Evolutionary conservation across 495 filamentous ascomycete species (phyloP), one percentile per base, ranked within the genome.

Genomic region (Penicillium fimorum): DNA sequence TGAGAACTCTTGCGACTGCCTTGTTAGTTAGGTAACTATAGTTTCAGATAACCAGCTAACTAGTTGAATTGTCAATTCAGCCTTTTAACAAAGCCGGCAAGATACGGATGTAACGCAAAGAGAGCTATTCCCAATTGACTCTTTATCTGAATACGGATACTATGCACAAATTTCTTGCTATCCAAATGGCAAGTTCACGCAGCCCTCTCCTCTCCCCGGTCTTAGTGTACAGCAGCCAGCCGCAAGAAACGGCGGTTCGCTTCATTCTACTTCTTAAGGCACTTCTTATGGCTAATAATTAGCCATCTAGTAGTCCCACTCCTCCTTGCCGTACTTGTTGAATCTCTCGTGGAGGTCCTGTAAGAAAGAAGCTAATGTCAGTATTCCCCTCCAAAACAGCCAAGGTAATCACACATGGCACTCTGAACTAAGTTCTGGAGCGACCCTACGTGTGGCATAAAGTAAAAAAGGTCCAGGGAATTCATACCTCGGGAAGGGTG

Each of bases 251-350:
- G 53, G 56, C 63, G 30, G 29, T 46, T 57, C 46, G 53, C 63
- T 53, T 55, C 42, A 56, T 62, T 69, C 56, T 46, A 57, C 47
- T 43, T 42, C 55, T 45, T 20, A 38, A 54, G 40, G 47, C n/a
- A 48, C 51, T 58, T 49, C 47, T 43, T 42, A 45, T 47, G 27
- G 57, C 49, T 58, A 58, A 29, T 55, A 18, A 33, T 47, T 44
- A 50, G 46, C 52, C 49, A 44, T 66, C 61, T 71, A 79, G 65
- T 74, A 77, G 65, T 79, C 76, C 64, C 71, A 79, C 67, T 79
- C 76, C 67, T 97, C 94, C 84, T 97, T 97, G 74, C 93, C 94
- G 82, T 87, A 96, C 83, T 98, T 98, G 85, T 98, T 98, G 82
- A 85, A 97, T 72, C 86, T 86, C 63, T 97, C 94, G 76, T 98